Percentiles rank a stretch among this genome's conserved stretches.
Evolutionary conservation across 306 rosid species (phyloP).

Genomic region (Begonia fuchsioides): DNA sequence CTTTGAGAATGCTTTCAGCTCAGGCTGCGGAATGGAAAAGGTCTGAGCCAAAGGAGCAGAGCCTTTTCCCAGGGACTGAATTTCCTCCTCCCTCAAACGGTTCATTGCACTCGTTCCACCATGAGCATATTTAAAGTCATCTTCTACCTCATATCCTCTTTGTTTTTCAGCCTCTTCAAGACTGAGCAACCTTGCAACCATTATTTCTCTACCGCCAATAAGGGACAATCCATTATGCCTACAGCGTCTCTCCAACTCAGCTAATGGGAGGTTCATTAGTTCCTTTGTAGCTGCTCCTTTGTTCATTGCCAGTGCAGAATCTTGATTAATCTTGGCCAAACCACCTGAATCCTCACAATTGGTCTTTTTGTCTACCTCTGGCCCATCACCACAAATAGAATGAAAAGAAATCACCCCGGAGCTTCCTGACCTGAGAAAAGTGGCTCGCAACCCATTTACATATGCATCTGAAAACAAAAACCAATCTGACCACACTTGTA

Average conservation of each 20-base stretch:
- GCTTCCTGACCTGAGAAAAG: conserved; percentile 77
- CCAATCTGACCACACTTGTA: conserved; percentile 99
- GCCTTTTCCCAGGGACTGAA: conserved; percentile 32
- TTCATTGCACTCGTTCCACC: conserved; percentile 55
- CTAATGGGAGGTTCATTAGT: conserved; percentile 74
- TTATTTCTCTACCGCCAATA: conserved; percentile 93
- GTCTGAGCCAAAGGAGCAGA: conserved; percentile 40
- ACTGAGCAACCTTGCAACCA: conserved; percentile 90
- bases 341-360: conserved; percentile 47
- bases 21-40: conserved; percentile 55
- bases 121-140: conserved; percentile 62
- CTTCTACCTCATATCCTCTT: conserved; percentile 76
- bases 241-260: conserved; percentile 93
- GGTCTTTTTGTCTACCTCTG: conserved; percentile 63
- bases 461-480: conserved; percentile 96
- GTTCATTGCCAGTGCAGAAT: conserved; percentile 94
- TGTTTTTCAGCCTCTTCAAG: conserved; percentile 95
- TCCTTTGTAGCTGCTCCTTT: conserved; percentile 91
- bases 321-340: conserved; percentile 57
- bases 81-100: conserved; percentile 39
- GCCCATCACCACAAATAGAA: conserved; percentile 80
- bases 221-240: conserved; percentile 97
- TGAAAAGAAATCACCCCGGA: conserved; percentile 82
- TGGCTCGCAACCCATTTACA: conserved; percentile 92
- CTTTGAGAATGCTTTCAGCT: conserved; percentile 54